Conservation (phyloP, 2,329 filamentous ascomycete species). For the Diaporthe velutina region DNA sequence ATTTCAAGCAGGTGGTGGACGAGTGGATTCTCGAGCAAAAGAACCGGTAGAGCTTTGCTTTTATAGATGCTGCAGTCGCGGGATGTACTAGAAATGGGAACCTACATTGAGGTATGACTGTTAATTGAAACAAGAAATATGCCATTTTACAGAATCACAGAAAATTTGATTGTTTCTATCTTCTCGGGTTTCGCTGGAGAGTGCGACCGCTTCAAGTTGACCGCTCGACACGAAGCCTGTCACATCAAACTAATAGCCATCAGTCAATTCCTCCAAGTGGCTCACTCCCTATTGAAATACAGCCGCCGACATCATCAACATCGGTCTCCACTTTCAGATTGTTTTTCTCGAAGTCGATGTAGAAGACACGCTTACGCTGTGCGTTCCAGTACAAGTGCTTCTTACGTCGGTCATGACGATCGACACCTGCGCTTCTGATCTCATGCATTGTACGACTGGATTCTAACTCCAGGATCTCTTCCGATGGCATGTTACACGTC, state of each 20-base stretch:
- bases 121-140: too few relatives aligned
- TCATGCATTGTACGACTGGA: neutral
- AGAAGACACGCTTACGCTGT: neutral
- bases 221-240: neutral
- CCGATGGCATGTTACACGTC: neutral
- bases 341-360: constrained; percentile 12
- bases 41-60: neutral
- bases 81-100: too few relatives aligned
- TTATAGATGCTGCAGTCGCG: neutral
- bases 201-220: neutral
- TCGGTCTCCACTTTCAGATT: neutral
- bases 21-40: constrained; percentile 8
- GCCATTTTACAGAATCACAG: too few relatives aligned
- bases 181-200: neutral
- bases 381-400: constrained; percentile 8
- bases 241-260: neutral
- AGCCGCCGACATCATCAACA: neutral
- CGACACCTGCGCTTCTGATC: neutral
- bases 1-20: constrained; percentile 52
- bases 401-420: neutral
- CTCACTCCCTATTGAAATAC: neutral
- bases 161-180: neutral
- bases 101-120: rapidly evolving
- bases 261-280: neutral
- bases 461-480: neutral